Evolutionary conservation across 1,284 basidiomycete genomes (phyloP), one percentile per base, ranked within the genome.

Genomic region (Cystobasidium sp.): DNA sequence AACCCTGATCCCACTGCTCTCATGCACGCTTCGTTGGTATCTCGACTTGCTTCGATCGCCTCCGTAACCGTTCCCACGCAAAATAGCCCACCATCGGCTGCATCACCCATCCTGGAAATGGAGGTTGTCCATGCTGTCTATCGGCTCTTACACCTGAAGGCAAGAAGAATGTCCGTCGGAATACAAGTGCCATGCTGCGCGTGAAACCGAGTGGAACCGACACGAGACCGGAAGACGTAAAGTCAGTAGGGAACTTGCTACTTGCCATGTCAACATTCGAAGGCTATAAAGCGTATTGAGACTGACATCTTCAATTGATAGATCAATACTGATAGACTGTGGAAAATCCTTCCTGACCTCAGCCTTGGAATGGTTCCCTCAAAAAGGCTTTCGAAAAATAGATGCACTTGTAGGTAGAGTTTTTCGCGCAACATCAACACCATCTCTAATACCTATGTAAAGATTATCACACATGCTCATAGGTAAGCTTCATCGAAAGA

Each of bases 311-410:
- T n/a, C 12, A 14, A 4, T n/a, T 41, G 10, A 41, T 59, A 77
- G 71, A 56, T 78, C 76, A 2, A 71, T 93, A 76, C 86, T 92
- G 12, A 88, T 93, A 79, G 91, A 93, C 82, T 89, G 88, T 71
- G 91, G 90, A 76, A 93, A 91, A 84, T 91, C 87, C 77, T 93
- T 91, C 82, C 88, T 88, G 79, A 86, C 88, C 14, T 87, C 89
- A 59, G 90, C 91, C 2, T 76, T 90, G 55, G 89, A 93, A 80
- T 90, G 89, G 88, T 92, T 92, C 82, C 91, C 91, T 10, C 88
- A 88, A 79, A 88, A 89, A 79, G 86, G 87, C 14, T 82, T 93
- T 66, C 85, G 91, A 75, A 84, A 84, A 76, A 92, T 93, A 76
- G 91, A 92, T 80, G 91, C 89, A 44, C 85, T 93, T 12, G 83